Evolutionary conservation across 805 yeast species (phyloP).

Genomic region (Metschnikowia dekortorum): DNA sequence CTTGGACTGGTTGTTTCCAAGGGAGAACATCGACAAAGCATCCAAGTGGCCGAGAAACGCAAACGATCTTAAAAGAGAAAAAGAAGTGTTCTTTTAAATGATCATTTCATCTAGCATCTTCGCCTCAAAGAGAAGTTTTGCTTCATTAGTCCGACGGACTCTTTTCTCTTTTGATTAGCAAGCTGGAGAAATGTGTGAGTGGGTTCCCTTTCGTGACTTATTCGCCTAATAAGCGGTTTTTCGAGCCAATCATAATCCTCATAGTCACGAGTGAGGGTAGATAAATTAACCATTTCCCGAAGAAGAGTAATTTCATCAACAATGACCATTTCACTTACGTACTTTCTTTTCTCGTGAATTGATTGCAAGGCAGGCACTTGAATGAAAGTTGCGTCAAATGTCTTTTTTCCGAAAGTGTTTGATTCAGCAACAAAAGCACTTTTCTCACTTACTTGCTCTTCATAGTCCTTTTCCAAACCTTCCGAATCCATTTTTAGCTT

Average conservation of each 20-base stretch:
- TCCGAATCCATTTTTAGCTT: conserved; percentile 8
- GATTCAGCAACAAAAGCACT: conserved; percentile 20
- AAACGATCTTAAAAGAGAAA: background rate
- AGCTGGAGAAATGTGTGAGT: background rate
- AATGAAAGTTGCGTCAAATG: conserved; percentile 9
- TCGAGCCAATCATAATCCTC: background rate
- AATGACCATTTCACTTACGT: conserved; percentile 31
- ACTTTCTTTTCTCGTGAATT: conserved; percentile 29
- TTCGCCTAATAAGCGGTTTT: background rate
- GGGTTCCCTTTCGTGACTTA: background rate
- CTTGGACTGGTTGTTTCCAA: conserved; percentile 70
- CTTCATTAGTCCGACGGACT: background rate
- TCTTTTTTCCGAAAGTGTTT: conserved; percentile 22
- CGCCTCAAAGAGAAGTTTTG: background rate
- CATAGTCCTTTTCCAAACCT: conserved; percentile 19
- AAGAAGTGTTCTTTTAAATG: background rate
- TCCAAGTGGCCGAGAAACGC: conserved; percentile 67
- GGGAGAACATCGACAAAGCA: conserved; percentile 63
- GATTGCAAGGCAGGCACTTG: conserved; percentile 24
- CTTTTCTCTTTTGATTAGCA: background rate
- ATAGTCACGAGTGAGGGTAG: background rate
- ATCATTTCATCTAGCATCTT: background rate
- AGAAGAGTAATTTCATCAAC: conserved; percentile 44
- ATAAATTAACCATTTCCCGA: conserved; percentile 26
- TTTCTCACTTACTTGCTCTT: conserved; percentile 18